These are phyloP conservation scores for barley (Hordeum vulgare) DNA, from an alignment of 176 grass and related monocot species.

Conservation along the genomic window DNA sequence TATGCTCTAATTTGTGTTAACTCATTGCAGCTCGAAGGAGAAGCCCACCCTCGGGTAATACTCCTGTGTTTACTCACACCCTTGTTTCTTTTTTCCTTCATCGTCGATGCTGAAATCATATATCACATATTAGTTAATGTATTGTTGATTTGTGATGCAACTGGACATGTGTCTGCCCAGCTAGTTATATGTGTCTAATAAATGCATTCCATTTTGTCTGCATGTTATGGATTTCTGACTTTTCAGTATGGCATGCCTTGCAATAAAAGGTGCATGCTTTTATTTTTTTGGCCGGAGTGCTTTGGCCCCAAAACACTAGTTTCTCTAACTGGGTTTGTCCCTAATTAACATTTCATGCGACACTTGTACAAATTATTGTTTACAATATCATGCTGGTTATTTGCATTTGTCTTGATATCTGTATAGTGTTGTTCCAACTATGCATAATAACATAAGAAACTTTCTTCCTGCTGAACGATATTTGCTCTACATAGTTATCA, in stretches of 20 bases:
- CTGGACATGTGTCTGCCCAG: not conserved
- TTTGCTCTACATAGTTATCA: not conserved
- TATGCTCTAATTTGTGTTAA: conserved; percentile 27
- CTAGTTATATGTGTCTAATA: not conserved
- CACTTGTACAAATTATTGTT: not conserved
- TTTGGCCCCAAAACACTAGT: not conserved
- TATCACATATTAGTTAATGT: not conserved
- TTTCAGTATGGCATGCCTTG: not conserved
- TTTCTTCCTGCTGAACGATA: not conserved
- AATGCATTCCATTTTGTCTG: not conserved
- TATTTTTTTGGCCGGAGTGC: not conserved
- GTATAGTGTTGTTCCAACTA: not conserved
- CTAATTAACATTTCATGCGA: not conserved
- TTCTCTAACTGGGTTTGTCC: not conserved
- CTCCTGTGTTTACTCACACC: not conserved
- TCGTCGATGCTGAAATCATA: not conserved
- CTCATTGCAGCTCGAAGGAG: conserved; percentile 92
- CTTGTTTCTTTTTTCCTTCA: not conserved
- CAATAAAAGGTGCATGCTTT: not conserved
- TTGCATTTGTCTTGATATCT: not conserved
- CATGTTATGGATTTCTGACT: not conserved
- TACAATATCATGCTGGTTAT: not conserved
- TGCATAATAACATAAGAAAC: not conserved
- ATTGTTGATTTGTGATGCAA: not conserved
- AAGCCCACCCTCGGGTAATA: conserved; percentile 96